phyloP scores from a whole-genome alignment of 2,329 filamentous ascomycete genomes.

The Ceratocystis huliohia region DNA sequence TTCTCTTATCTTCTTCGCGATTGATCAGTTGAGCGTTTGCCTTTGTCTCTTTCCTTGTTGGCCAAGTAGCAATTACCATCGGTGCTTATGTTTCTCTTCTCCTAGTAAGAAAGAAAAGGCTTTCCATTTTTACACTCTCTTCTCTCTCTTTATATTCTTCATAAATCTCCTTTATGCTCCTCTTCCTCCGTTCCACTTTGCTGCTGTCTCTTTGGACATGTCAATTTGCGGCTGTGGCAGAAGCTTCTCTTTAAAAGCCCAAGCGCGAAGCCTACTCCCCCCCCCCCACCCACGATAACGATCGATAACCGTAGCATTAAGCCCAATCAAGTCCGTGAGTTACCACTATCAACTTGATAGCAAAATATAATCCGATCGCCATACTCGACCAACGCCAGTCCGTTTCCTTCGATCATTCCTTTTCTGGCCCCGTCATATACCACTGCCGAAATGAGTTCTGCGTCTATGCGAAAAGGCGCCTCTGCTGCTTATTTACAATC shows the following conservation, averaged over 20 bases:
- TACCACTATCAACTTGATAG: neutral
- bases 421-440: neutral
- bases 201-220: neutral
- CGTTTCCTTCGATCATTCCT: neutral
- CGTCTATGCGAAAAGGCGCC: neutral
- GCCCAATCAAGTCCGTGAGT: too few species aligned
- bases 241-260: neutral
- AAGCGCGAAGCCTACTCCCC: neutral
- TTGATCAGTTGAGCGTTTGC: neutral
- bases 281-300: neutral
- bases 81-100: neutral
- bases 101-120: neutral
- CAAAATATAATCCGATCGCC: neutral
- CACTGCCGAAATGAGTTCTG: slow-evolving; percentile 1
- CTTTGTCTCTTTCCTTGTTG: neutral
- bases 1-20: neutral
- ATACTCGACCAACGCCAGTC: neutral
- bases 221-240: neutral
- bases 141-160: neutral
- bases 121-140: neutral
- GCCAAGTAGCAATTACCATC: too few species aligned
- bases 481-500: slow-evolving; percentile 5
- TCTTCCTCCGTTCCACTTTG: neutral
- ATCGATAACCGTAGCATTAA: neutral
- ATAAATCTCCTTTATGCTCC: neutral